Evolutionary conservation across 164 flowering plant species (phyloP).

Genomic region (Umbellularia californica): DNA sequence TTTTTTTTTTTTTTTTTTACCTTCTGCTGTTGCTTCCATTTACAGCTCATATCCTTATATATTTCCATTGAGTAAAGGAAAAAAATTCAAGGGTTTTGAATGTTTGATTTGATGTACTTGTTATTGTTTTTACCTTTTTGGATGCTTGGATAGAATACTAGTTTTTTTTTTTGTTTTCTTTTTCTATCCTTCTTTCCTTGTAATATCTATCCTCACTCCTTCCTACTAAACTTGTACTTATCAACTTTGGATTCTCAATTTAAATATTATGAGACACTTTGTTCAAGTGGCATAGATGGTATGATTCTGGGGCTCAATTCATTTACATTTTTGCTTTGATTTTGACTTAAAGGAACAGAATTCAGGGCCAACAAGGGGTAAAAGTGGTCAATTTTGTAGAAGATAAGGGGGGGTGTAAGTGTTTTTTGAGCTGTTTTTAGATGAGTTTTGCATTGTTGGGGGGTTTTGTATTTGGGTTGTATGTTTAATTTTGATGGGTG

Average conservation of each 20-base stretch:
- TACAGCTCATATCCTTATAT: constrained; percentile 12
- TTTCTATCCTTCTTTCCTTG: background rate
- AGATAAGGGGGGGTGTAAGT: background rate
- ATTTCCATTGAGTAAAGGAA: constrained; percentile 3
- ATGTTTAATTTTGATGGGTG: background rate
- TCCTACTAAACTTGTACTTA: constrained; percentile 1
- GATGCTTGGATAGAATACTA: background rate
- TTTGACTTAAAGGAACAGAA: constrained; percentile 5
- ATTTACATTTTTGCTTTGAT: background rate
- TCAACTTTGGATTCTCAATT: background rate
- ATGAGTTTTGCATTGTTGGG: background rate
- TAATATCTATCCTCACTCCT: constrained; percentile 2
- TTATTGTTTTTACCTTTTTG: background rate
- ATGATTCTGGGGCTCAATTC: background rate
- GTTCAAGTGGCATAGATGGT: background rate
- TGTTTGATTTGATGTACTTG: background rate
- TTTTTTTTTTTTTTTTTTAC: too few relatives aligned
- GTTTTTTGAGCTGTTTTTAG: background rate
- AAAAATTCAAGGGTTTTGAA: background rate
- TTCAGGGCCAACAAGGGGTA: background rate
- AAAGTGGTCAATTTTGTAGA: background rate
- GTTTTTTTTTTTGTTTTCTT: background rate
- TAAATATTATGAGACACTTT: background rate
- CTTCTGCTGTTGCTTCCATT: background rate
- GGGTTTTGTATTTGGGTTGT: background rate